Conservation (phyloP, 1,284 basidiomycete species). For the Malassezia brasiliensis region DNA sequence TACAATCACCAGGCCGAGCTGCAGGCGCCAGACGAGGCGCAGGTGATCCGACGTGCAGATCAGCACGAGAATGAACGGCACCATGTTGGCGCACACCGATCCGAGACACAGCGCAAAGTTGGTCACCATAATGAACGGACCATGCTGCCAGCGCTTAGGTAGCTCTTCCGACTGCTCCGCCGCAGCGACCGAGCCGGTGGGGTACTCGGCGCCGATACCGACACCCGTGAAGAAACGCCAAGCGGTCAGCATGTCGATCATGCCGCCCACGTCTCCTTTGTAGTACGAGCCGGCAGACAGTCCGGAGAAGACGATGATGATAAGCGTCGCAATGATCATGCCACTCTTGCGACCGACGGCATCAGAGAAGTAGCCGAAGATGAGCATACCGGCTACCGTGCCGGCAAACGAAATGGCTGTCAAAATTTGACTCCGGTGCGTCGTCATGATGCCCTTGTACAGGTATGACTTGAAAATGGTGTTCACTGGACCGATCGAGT, state of each 20-base stretch:
- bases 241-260: slow-evolving; percentile 67
- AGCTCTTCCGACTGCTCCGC: slow-evolving; percentile 81
- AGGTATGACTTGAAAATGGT: slow-evolving; percentile 24
- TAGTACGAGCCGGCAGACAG: slow-evolving; percentile 7
- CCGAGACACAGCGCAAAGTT: slow-evolving; percentile 71
- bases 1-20: slow-evolving; percentile 74
- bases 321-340: slow-evolving; percentile 57
- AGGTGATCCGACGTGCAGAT: slow-evolving; percentile 55
- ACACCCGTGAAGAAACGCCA: slow-evolving; percentile 54
- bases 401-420: slow-evolving; percentile 42
- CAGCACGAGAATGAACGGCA: slow-evolving; percentile 57
- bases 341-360: slow-evolving; percentile 78
- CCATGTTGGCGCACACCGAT: slow-evolving; percentile 72
- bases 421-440: slow-evolving; percentile 17
- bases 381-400: slow-evolving; percentile 61
- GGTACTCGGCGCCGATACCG: slow-evolving; percentile 72
- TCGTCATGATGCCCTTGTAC: slow-evolving; percentile 9
- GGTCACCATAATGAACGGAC: slow-evolving; percentile 61
- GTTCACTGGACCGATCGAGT: slow-evolving; percentile 24
- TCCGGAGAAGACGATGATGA: slow-evolving; percentile 59
- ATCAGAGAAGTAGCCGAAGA: slow-evolving; percentile 57
- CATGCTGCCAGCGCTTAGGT: slow-evolving; percentile 66
- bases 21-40: slow-evolving; percentile 56
- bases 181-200: slow-evolving; percentile 76
- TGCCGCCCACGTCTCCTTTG: slow-evolving; percentile 61